phyloP scores from a whole-genome alignment of 2,329 filamentous ascomycete species.

The Clarireedia sp. region DNA sequence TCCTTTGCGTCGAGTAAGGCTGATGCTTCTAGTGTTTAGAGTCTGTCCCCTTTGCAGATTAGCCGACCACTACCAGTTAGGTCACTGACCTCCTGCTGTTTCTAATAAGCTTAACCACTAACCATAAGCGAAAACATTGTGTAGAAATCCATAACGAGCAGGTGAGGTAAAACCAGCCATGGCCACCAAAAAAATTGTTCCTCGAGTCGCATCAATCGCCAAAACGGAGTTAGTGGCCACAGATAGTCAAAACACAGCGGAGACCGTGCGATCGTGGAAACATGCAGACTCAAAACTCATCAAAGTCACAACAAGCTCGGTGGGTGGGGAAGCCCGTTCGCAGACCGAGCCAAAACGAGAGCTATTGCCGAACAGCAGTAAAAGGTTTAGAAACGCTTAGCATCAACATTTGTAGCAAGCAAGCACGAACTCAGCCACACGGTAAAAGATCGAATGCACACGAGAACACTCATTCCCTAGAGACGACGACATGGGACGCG shows the following conservation, averaged over 20 bases:
- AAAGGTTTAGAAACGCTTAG: constrained; percentile 2
- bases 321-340: not conserved
- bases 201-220: not conserved
- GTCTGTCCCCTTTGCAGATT: not conserved
- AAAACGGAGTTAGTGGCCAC: not conserved
- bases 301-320: not conserved
- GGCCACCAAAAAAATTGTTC: not conserved
- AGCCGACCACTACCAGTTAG: not conserved
- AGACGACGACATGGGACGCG: not conserved
- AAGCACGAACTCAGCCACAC: not conserved
- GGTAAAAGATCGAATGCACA: not conserved
- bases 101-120: not conserved
- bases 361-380: not conserved
- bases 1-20: not conserved
- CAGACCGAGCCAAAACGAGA: not conserved
- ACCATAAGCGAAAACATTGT: constrained; percentile 1
- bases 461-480: not conserved
- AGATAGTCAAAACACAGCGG: not conserved
- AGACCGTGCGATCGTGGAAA: constrained; percentile 4
- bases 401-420: constrained; percentile 3
- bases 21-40: constrained; percentile 5
- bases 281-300: not conserved
- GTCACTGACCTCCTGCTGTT: not conserved
- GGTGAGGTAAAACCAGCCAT: not conserved
- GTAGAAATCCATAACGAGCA: constrained; percentile 1